These are phyloP conservation scores for Dactylis glomerata DNA, from an alignment of 176 grass and related monocot genomes.

Conservation along the genomic window DNA sequence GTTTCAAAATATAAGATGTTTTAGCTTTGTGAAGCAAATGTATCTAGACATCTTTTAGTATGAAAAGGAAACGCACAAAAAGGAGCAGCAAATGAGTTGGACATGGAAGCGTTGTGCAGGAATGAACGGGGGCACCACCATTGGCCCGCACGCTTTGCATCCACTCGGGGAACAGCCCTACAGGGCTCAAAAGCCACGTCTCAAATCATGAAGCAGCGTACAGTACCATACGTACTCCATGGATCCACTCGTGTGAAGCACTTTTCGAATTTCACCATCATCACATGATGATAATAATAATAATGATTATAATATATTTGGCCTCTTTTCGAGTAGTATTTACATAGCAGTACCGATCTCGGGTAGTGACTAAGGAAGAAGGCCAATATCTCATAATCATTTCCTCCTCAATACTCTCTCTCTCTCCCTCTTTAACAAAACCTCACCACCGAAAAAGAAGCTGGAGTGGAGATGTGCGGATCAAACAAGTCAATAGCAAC, in stretches of 20 bases:
- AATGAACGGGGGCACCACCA: constrained; percentile 18
- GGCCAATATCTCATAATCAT: constrained; percentile 22
- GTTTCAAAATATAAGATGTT: too few relatives aligned
- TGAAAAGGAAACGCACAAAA: constrained; percentile 25
- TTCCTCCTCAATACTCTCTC: neutral
- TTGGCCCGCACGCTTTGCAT: constrained; percentile 40
- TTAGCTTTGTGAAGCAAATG: too few relatives aligned
- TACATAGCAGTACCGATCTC: neutral
- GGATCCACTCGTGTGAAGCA: constrained; percentile 22
- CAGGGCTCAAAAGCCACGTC: constrained; percentile 11
- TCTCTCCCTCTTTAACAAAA: constrained; percentile 17
- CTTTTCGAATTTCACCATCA: neutral
- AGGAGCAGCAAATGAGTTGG: constrained; percentile 17
- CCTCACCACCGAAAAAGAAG: neutral
- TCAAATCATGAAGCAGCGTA: neutral
- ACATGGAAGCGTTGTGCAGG: constrained; percentile 15
- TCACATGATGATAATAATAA: neutral
- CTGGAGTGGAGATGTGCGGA: constrained; percentile 21
- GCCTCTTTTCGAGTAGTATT: neutral
- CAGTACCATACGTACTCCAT: constrained; percentile 6
- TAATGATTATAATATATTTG: neutral
- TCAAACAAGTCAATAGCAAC: constrained; percentile 39
- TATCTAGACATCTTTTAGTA: too few relatives aligned
- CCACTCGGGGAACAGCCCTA: constrained; percentile 50
- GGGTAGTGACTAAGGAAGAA: neutral